Evolutionary conservation across 31 red algal genomes (phyloP), one percentile per base, ranked within the genome.

Genomic region (Odonthalia washingtoniensis): DNA sequence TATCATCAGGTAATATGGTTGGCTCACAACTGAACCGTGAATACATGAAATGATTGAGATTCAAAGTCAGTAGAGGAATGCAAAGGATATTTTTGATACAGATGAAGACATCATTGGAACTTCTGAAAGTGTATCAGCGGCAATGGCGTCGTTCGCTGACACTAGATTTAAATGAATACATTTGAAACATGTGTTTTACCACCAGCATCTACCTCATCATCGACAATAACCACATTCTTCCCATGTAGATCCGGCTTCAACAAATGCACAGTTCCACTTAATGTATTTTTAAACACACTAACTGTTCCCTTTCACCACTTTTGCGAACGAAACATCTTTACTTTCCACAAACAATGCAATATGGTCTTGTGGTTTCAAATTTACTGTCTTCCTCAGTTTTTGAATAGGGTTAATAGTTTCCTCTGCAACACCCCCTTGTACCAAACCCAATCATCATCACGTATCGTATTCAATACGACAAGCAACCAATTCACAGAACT

Each of bases 361-460:
- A 3, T 76, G 46, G 69, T 98, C 94, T 39, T 91, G 74, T 32
- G 96, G 93, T 39, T 76, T 88, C 28, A 98, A 76, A 43, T 92
- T 82, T 31, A 79, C 70, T 62, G 90, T 94, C 67, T 98, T 98
- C 30, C 96, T 75, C 27, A 98, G 87, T 77, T 87, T 94, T 65
- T 98, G 96, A 82, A 98, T 90, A 46, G 93, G 93, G 74, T 98
- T 98, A 37, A 98, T 77, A 34, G 95, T 40, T 64, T 96, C 94
- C 33, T 91, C 81, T 31, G 83, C 90, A 5, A 92, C 28, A n/a
- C 96, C 96, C 30, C 94, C 94, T 66, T 87, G 75, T 0, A 73
- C 37, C 43, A 98, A n/a, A n/a, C n/a, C n/a, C n/a, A 70, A 66
- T 87, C 88, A 31, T 90, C 82, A 70, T 96, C 94, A 9, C 82